Evolutionary conservation across 2,329 filamentous ascomycete species (phyloP), one percentile per base, ranked within the genome.

Genomic region (Pseudovirgaria hyperparasitica): DNA sequence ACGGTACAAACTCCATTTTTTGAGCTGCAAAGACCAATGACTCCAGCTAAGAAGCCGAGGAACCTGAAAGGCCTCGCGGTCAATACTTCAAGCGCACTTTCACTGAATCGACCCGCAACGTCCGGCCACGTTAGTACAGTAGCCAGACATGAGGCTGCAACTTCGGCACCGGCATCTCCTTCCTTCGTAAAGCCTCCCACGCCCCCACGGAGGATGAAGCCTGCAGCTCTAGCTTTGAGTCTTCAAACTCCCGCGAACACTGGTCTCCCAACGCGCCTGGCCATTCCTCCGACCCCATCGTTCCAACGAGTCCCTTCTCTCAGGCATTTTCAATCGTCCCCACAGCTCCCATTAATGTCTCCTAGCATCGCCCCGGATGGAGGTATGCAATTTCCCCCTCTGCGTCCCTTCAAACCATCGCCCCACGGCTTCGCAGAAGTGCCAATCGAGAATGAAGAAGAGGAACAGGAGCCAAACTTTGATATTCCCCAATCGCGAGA

Each of bases 31-130:
- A 51, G 61, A 28, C 57, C 61, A 11, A 56, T 54, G 2, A 62
- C 59, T 4, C 57, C 72, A 4, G 76, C 76, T 1, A 67, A 78
- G 42, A 76, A 79, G 43, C 67, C 70, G n/a, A 75, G 80, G 31
- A 90, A 90, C 46, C 76, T 85, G 57, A 90, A 90, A 55, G 81
- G 81, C 20, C 64, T 90, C 4, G 85, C 79, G 2, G 80, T 90
- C 23, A 80, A 86, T 38, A 72, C 73, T 28, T 61, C 67, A 6
- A 50, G 62, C 8, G n/a, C n/a, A n/a, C n/a, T n/a, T n/a, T 59
- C 64, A 1, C 46, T 60, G 12, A 45, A 52, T 31, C 65, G 28
- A 43, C 41, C 42, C 2, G 41, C 73, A 66, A 33, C 38, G 3
- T 28, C 76, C 62, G 65, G 43, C 49, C 67, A 39, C 54, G 38